Conservation (phyloP, 805 yeast genomes). For the Yarrowia sp. region DNA sequence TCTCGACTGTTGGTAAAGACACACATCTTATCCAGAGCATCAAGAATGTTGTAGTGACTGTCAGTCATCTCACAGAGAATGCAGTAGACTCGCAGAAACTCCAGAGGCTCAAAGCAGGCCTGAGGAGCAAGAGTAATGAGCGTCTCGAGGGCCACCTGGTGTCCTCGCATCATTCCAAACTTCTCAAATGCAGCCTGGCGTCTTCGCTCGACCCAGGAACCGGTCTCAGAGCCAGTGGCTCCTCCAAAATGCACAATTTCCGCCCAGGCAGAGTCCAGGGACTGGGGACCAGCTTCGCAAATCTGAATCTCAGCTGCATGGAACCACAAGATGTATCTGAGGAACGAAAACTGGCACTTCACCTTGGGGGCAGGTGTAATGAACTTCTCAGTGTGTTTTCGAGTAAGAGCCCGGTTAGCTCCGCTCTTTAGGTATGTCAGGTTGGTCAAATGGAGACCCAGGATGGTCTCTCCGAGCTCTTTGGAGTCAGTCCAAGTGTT, state of each 20-base stretch:
- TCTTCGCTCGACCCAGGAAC: slow-evolving; percentile 26
- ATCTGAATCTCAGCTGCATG: slow-evolving; percentile 33
- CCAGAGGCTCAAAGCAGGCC: slow-evolving; percentile 22
- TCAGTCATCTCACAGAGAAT: slow-evolving; percentile 32
- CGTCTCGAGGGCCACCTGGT: slow-evolving; percentile 24
- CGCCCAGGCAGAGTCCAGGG: slow-evolving; percentile 27
- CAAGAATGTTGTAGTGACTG: slow-evolving; percentile 27
- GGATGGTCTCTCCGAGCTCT: slow-evolving; percentile 19
- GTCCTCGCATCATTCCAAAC: slow-evolving; percentile 29
- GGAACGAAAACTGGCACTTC: slow-evolving; percentile 7
- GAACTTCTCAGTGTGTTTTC: slow-evolving; percentile 7
- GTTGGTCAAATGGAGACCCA: slow-evolving; percentile 11
- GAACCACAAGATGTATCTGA: slow-evolving; percentile 14
- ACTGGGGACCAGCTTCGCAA: slow-evolving; percentile 11
- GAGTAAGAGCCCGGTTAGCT: neutral
- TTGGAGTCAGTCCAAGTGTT: slow-evolving; percentile 1
- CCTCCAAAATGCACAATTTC: slow-evolving; percentile 29
- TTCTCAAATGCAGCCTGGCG: slow-evolving; percentile 19
- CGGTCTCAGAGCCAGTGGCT: slow-evolving; percentile 13
- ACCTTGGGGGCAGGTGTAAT: slow-evolving; percentile 22
- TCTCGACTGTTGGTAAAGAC: slow-evolving; percentile 28
- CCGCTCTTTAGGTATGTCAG: slow-evolving; percentile 8
- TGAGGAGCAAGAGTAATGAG: slow-evolving; percentile 9
- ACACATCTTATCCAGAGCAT: slow-evolving; percentile 28
- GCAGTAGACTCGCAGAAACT: slow-evolving; percentile 27